Conservation (phyloP, 768 basidiomycete genomes). For the Favolaschia claudopus region DNA sequence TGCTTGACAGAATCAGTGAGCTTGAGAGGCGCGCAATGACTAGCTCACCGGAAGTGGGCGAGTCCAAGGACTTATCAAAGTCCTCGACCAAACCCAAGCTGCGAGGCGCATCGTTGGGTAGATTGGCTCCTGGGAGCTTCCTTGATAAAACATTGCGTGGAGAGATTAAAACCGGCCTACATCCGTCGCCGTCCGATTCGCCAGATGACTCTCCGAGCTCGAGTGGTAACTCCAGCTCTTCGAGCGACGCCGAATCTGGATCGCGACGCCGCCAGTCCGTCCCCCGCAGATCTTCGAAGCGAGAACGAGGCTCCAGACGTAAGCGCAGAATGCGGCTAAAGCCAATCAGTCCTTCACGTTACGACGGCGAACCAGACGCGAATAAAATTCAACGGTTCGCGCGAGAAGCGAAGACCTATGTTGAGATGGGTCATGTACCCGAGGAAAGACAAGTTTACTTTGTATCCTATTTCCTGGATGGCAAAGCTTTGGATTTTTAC, state of each 20-base stretch:
- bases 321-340: conserved; percentile 21
- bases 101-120: neutral
- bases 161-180: too few relatives aligned
- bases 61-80: neutral
- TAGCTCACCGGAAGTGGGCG: neutral
- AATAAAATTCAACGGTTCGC: conserved; percentile 33
- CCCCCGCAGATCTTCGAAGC: neutral
- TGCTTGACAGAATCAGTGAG: neutral
- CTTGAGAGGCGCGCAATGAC: neutral
- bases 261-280: neutral
- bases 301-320: neutral
- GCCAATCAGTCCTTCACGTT: conserved; percentile 29
- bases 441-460: too few relatives aligned
- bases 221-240: conserved; percentile 1
- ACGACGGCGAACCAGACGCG: conserved; percentile 33
- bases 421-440: conserved; percentile 25
- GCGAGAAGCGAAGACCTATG: conserved; percentile 27
- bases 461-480: too few relatives aligned
- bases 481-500: too few relatives aligned
- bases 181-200: conserved; percentile 1
- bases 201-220: conserved; percentile 4
- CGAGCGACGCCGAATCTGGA: neutral
- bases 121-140: neutral
- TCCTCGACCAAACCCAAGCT: neutral
- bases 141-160: neutral